These are phyloP conservation scores for Plectranthus barbatus DNA, from an alignment of 257 asterid genomes.

Conservation along the genomic window DNA sequence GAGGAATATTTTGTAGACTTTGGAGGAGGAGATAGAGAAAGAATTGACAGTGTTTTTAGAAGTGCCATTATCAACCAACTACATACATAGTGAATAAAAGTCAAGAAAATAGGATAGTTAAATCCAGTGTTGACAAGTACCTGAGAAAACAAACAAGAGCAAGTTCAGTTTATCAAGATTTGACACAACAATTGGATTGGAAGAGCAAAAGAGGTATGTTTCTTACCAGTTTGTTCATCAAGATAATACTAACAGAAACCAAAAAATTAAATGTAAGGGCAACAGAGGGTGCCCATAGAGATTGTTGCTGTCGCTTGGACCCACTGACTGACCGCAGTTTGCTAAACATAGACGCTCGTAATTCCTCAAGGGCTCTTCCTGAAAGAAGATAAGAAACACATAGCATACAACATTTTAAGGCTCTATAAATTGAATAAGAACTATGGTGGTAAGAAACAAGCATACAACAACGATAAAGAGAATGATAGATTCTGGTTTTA, in stretches of 20 bases:
- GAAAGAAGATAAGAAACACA: conserved; percentile 11
- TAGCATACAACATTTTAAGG: background rate
- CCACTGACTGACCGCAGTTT: conserved; percentile 47
- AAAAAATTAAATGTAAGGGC: conserved; percentile 88
- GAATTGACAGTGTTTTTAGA: conserved; percentile 62
- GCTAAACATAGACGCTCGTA: conserved; percentile 72
- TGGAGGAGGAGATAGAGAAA: conserved; percentile 71
- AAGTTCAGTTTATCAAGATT: background rate
- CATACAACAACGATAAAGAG: background rate
- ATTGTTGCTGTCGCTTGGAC: conserved; percentile 67
- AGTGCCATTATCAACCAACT: conserved; percentile 93
- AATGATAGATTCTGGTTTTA: background rate
- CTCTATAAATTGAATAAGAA: background rate
- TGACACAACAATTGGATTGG: background rate
- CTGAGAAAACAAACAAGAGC: conserved; percentile 30
- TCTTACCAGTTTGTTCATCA: conserved; percentile 91
- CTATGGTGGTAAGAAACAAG: background rate
- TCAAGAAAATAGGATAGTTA: conserved; percentile 83
- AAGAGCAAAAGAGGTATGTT: background rate
- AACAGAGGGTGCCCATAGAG: conserved; percentile 63
- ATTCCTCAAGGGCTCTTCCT: conserved; percentile 92
- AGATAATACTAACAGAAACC: conserved; percentile 82
- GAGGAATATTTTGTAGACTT: conserved; percentile 67
- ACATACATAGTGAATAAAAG: conserved; percentile 79
- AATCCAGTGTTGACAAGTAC: conserved; percentile 90